phyloP scores from a whole-genome alignment of 805 yeast species.

The Debaryomyces prosopidis region DNA sequence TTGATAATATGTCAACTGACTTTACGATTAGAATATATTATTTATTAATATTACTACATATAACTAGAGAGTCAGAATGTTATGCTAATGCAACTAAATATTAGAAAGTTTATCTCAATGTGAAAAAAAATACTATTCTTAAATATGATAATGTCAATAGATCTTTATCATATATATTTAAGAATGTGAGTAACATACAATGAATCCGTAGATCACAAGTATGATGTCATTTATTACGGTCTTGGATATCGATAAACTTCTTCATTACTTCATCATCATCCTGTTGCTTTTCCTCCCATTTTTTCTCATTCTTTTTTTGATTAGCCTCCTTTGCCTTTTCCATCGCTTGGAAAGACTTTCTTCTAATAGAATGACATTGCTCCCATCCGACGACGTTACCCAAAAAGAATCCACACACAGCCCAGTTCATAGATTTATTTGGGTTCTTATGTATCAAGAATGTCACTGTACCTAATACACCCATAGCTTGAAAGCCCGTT shows the following conservation, averaged over 20 bases:
- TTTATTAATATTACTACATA: too few species aligned
- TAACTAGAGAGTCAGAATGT: too few species aligned
- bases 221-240: conserved; percentile 5
- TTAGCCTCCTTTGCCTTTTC: conserved; percentile 61
- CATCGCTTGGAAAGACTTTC: conserved; percentile 65
- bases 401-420: conserved; percentile 71
- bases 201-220: neutral
- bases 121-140: too few species aligned
- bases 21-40: too few species aligned
- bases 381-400: conserved; percentile 92
- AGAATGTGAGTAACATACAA: neutral
- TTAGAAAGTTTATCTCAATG: too few species aligned
- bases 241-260: conserved; percentile 28
- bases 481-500: conserved; percentile 72
- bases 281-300: conserved; percentile 23
- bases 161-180: too few species aligned
- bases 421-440: conserved; percentile 74
- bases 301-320: conserved; percentile 32
- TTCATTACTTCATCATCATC: conserved; percentile 24
- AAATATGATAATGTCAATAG: too few species aligned
- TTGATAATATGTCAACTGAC: too few species aligned
- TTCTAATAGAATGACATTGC: conserved; percentile 76
- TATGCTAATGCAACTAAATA: too few species aligned
- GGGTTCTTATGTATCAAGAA: conserved; percentile 66
- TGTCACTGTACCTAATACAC: conserved; percentile 66